These are phyloP conservation scores for Pleurotus salmoneostramineus DNA, from an alignment of 768 basidiomycete genomes.

Conservation along the genomic window DNA sequence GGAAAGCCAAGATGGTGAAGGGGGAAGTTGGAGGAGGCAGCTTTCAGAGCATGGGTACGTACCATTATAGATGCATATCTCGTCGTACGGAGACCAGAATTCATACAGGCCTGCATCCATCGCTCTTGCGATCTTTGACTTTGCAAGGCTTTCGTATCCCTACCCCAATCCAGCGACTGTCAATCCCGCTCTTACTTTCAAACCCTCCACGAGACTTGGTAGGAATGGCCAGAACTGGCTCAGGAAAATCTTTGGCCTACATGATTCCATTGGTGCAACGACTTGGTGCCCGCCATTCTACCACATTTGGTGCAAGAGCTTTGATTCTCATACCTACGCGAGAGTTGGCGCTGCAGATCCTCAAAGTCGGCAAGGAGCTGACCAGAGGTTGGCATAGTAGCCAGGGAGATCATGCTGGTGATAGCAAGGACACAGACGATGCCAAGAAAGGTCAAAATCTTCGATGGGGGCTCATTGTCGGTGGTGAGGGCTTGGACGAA, in stretches of 20 bases:
- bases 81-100: conserved; percentile 5
- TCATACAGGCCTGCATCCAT: conserved; percentile 71
- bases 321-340: conserved; percentile 89
- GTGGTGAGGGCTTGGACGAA: conserved; percentile 92
- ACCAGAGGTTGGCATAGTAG: conserved; percentile 71
- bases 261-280: conserved; percentile 89
- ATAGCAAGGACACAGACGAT: conserved; percentile 52
- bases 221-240: conserved; percentile 98
- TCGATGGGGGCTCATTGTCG: conserved; percentile 93
- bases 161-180: conserved; percentile 91
- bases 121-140: conserved; percentile 77
- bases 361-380: conserved; percentile 95
- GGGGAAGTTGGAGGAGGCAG: conserved; percentile 89
- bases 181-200: conserved; percentile 81
- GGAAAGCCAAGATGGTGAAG: conserved; percentile 63
- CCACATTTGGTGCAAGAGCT: conserved; percentile 79
- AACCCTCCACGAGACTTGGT: conserved; percentile 90
- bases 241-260: conserved; percentile 96
- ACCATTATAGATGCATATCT: background rate
- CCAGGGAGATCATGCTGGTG: conserved; percentile 70
- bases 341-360: conserved; percentile 90
- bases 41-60: conserved; percentile 93
- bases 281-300: conserved; percentile 75
- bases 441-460: conserved; percentile 57
- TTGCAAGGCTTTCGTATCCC: conserved; percentile 94